phyloP scores from a whole-genome alignment of 75 land plant species.

The Cryptomeria japonica region DNA sequence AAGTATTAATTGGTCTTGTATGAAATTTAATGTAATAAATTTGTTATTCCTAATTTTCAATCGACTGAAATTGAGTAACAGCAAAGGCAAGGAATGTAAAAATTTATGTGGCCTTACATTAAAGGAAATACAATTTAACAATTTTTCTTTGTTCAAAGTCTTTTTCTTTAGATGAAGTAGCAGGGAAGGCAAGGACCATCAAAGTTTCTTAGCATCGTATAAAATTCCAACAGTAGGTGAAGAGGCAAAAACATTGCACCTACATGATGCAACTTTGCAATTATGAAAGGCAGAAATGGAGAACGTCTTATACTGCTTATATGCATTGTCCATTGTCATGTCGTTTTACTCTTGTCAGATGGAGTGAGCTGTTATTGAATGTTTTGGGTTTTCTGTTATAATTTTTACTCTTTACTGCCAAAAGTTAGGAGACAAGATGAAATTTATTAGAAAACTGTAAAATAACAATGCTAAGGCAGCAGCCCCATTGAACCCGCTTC shows the following conservation, averaged over 20 bases:
- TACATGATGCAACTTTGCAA: not conserved
- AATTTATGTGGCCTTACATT: not conserved
- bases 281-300: not conserved
- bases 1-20: not conserved
- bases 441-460: not conserved
- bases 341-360: not conserved
- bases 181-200: not conserved
- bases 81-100: not conserved
- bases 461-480: no score
- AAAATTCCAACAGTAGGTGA: not conserved
- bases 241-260: not conserved
- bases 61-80: not conserved
- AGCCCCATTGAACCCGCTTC: no score
- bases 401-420: not conserved
- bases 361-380: not conserved
- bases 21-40: not conserved
- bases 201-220: not conserved
- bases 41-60: not conserved
- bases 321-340: not conserved
- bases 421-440: not conserved
- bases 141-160: not conserved
- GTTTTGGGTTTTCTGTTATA: not conserved
- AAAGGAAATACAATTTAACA: not conserved
- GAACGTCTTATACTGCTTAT: not conserved
- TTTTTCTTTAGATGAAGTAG: not conserved